Percentiles rank a stretch among this genome's conserved stretches.
Conservation (phyloP, 2,329 filamentous ascomycete genomes). For the Cytospora chrysosperma region DNA sequence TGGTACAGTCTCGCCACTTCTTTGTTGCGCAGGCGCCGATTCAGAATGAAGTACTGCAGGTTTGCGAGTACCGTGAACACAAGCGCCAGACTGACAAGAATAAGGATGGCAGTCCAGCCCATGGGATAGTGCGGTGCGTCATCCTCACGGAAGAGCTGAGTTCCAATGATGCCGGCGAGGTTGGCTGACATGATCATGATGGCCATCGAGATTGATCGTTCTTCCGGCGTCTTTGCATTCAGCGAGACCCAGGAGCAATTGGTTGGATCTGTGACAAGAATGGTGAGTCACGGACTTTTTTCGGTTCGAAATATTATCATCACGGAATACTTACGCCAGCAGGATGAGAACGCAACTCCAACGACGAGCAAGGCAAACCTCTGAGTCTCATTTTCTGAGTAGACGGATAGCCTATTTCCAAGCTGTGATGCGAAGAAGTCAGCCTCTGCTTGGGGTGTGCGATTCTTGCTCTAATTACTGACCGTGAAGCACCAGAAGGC, state of each 20-base stretch:
- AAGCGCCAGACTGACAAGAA: background rate
- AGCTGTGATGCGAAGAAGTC: background rate
- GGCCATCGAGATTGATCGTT: conserved; percentile 39
- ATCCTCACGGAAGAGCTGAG: conserved; percentile 48
- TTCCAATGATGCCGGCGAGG: conserved; percentile 40
- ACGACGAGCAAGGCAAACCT: conserved; percentile 4
- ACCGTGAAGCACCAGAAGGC: conserved; percentile 11
- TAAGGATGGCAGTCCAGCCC: conserved; percentile 5
- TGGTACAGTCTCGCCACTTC: conserved; percentile 8
- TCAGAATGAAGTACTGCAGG: conserved; percentile 7
- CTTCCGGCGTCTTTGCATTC: conserved; percentile 25
- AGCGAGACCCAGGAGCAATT: conserved; percentile 27
- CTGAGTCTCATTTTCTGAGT: background rate
- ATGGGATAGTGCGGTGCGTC: conserved; percentile 25
- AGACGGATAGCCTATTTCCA: background rate
- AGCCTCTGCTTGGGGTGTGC: too few relatives aligned
- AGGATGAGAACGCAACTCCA: conserved; percentile 14
- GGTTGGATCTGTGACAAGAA: conserved; percentile 22
- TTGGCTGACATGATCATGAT: conserved; percentile 41
- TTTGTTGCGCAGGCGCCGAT: background rate
- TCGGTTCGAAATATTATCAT: too few relatives aligned
- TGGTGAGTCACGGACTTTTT: background rate
- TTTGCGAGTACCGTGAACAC: conserved; percentile 9
- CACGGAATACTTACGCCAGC: conserved; percentile 2
- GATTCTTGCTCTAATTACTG: background rate